A percentile compares a stretch with the other conserved stretches of the same genome.
These are phyloP conservation scores for Exsudoporus floridanus DNA, from an alignment of 1,284 basidiomycete genomes.

Conservation along the genomic window DNA sequence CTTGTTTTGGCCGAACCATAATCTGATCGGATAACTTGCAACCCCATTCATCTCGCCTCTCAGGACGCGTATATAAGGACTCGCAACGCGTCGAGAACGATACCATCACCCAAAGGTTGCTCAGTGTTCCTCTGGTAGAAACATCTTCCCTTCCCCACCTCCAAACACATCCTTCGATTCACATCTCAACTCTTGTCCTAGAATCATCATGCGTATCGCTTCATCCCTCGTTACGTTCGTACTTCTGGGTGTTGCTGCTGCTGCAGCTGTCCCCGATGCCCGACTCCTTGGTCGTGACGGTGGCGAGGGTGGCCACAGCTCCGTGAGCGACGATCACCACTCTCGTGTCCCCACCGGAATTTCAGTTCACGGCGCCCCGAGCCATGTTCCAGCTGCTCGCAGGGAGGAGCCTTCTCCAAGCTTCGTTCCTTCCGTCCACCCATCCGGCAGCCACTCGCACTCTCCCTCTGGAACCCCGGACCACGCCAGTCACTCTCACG, in stretches of 20 bases:
- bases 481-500: no score
- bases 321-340: not conserved
- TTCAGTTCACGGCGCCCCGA: not conserved
- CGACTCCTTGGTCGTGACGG: not conserved
- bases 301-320: not conserved
- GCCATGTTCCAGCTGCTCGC: not conserved
- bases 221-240: constrained; percentile 3
- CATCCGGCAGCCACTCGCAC: no score
- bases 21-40: not conserved
- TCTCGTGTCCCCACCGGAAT: not conserved
- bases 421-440: no score
- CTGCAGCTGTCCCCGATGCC: constrained; percentile 2
- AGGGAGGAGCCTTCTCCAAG: no score
- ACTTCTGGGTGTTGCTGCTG: constrained; percentile 9
- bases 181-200: not conserved
- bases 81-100: not conserved
- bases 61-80: constrained; percentile 11
- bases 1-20: no score
- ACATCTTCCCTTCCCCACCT: no score
- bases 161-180: not conserved
- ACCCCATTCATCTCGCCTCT: not conserved
- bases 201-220: constrained; percentile 15
- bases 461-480: no score
- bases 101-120: not conserved
- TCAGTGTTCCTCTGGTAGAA: no score